Evolutionary conservation across 257 asterid genomes (phyloP).

Genomic region (Fraxinus cuspidata): DNA sequence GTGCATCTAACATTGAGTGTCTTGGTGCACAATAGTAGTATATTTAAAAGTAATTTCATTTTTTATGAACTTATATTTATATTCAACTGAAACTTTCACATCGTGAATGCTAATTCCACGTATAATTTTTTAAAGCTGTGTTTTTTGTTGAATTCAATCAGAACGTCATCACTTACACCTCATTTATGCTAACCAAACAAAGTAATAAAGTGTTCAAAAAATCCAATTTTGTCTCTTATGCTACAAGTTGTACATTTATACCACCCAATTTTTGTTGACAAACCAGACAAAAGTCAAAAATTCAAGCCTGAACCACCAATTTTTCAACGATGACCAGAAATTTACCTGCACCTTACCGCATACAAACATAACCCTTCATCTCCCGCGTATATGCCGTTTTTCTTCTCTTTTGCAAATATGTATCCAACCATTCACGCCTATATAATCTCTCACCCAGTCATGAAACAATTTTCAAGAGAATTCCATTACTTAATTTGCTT

Average conservation of each 20-base stretch:
- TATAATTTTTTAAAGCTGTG: too few species aligned
- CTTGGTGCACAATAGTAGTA: too few species aligned
- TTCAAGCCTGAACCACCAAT: constrained; percentile 6
- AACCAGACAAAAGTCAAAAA: background rate
- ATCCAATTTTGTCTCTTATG: background rate
- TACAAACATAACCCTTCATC: constrained; percentile 15
- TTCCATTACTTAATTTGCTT: too few species aligned
- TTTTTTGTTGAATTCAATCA: too few species aligned
- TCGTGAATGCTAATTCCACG: too few species aligned
- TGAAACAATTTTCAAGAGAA: background rate
- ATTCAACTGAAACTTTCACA: too few species aligned
- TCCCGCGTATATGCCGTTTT: background rate
- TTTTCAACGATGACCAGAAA: background rate
- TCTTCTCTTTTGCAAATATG: background rate
- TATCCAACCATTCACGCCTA: background rate
- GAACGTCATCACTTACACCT: background rate
- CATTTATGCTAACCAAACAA: background rate
- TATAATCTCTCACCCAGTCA: background rate
- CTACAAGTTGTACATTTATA: background rate
- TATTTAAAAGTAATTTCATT: too few species aligned
- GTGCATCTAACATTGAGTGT: too few species aligned
- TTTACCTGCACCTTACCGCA: constrained; percentile 28
- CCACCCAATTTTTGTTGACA: background rate
- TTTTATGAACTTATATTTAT: too few species aligned
- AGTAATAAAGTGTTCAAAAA: background rate